Evolutionary conservation across 73 alveolate genomes (phyloP), one percentile per base, ranked within the genome.

Genomic region (Paramecium sonneborni): DNA sequence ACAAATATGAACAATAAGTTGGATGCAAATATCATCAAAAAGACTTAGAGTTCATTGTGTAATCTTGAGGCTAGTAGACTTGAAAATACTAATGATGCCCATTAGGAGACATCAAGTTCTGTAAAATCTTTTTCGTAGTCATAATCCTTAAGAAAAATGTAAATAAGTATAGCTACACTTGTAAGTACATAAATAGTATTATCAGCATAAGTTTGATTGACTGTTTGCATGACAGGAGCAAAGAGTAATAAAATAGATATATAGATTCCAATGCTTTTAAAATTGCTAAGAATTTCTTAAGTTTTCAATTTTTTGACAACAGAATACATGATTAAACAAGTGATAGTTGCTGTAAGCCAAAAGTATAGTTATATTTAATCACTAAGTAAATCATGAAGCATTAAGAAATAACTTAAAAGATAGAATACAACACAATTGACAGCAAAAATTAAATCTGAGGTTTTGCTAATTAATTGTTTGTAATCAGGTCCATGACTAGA

Each of bases 41-140:
- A 79, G 0, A 79, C 90, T 44, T 79, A 23, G 32, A 79, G 46
- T 41, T 79, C 90, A 43, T 79, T 79, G 20, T 79, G 69, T 10
- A 79, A 79, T 79, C 90, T 79, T 24, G 76, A 43, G 1, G 90
- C 90, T 24, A 79, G 24, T 14, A 79, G 41, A 39, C 76, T 79
- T 5, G 90, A 39, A 79, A 79, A 79, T 18, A 79, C 44, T 14
- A 79, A 44, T 20, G 90, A 79, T 43, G 90, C 69, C 90, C 90
- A 79, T 30, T 79, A 30, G 8, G 90, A 79, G 39, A 30, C 26
- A 43, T 44, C 90, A 2, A 46, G 14, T 24, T 41, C 55, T 32
- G 39, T 9, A 15, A 62, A 32, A 38, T 30, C 90, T 6, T 39
- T 24, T 46, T 79, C 74, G 20, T 79, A 38, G 24, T 79, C 90